Evolutionary conservation across 2,329 filamentous ascomycete genomes (phyloP), one percentile per base, ranked within the genome.

Genomic region (Metarhizium guizhouense): DNA sequence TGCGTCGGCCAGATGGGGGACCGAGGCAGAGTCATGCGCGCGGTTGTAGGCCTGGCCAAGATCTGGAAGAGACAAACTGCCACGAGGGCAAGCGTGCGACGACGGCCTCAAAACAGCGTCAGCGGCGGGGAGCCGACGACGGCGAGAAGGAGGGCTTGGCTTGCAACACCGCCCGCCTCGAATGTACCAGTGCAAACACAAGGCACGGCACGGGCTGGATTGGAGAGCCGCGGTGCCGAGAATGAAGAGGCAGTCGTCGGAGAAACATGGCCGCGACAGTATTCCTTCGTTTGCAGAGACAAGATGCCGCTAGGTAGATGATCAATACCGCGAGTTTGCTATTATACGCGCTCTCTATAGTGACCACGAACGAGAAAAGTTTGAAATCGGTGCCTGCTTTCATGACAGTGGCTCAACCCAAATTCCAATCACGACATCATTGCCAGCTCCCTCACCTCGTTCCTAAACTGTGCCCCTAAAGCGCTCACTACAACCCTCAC

Each of bases 381-480:
- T 34, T 11, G 7, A 16, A 40, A 40, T n/a, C 38, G 5, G 13
- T 14, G 11, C 38, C 10, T 16, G 14, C 1, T 2, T 16, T 40
- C 11, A 16, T 5, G 6, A n/a, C 14, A 16, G 14, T 16, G 34
- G 13, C 13, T 16, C 14, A 43, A 43, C n/a, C 40, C 16, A 6
- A 6, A 16, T 43, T 43, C 6, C 40, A 16, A 16, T 25, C 6
- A 20, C 42, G 25, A 45, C 38, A 52, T 30, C 32, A 16, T 25
- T 16, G 48, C 69, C 63, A 79, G 58, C 38, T 70, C 68, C 47
- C 67, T 65, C 6, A 79, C 64, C 14, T 79, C 74, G 8, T 68
- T 59, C 10, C 60, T 60, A 11, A 80, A 74, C 57, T 77, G 70
- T 1, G 76, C 76, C 18, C 71, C 66, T 34, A 68, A 58, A 2